Evolutionary conservation across 169 alveolate species (phyloP).

Genomic region (Cryptosporidium andersoni): DNA sequence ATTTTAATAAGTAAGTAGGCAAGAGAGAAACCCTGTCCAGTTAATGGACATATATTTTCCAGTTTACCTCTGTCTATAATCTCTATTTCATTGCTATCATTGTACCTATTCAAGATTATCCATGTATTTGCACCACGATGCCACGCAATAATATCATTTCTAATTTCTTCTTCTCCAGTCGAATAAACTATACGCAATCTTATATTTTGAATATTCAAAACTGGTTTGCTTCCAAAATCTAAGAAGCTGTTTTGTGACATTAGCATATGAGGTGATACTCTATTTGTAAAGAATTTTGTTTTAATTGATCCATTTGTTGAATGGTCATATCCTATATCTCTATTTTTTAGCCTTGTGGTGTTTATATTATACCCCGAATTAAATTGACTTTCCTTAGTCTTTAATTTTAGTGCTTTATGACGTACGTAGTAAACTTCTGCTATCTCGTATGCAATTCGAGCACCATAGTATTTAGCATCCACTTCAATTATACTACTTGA

Average conservation of each 20-base stretch:
- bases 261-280: too few species aligned
- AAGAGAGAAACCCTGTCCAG: constrained; percentile 7
- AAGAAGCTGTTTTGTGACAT: too few species aligned
- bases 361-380: neutral
- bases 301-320: too few species aligned
- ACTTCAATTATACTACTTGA: constrained; percentile 27
- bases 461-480: constrained; percentile 57
- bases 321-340: too few species aligned
- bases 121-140: constrained; percentile 51
- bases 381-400: constrained; percentile 5
- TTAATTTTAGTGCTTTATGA: constrained; percentile 38
- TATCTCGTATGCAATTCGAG: constrained; percentile 68
- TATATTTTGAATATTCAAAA: neutral
- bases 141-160: constrained; percentile 64
- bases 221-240: too few species aligned
- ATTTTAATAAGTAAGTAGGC: constrained; percentile 33
- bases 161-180: constrained; percentile 35
- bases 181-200: constrained; percentile 24
- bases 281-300: too few species aligned
- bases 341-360: too few species aligned
- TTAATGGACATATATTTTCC: neutral
- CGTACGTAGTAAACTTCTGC: constrained; percentile 69
- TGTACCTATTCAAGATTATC: constrained; percentile 14
- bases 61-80: neutral
- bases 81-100: neutral